Evolutionary conservation across 192 early-diverging fungal species (phyloP).

Genomic region (Coemansia sp.): DNA sequence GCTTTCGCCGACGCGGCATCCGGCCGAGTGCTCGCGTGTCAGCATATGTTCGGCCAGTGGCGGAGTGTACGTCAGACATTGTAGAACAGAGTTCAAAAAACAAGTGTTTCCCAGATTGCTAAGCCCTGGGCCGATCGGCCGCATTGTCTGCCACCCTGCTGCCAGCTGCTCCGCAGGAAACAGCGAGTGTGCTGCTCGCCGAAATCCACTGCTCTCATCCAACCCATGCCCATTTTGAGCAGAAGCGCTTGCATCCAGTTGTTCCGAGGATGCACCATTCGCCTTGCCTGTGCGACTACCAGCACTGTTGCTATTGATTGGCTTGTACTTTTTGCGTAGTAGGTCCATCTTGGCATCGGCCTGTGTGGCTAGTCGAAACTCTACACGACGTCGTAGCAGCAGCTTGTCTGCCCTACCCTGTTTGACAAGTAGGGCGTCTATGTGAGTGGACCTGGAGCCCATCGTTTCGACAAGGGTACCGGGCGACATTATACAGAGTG

Average conservation of each 20-base stretch:
- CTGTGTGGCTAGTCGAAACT: slow-evolving; percentile 61
- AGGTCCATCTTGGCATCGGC: slow-evolving; percentile 62
- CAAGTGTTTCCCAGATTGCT: slow-evolving; percentile 76
- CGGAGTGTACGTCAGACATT: slow-evolving; percentile 76
- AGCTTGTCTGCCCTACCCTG: slow-evolving; percentile 51
- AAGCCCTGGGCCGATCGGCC: slow-evolving; percentile 66
- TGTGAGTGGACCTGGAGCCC: slow-evolving; percentile 15
- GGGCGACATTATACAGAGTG: slow-evolving; percentile 25
- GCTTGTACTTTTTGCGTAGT: slow-evolving; percentile 63
- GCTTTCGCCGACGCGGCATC: slow-evolving; percentile 61
- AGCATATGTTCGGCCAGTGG: slow-evolving; percentile 69
- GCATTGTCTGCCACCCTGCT: slow-evolving; percentile 56
- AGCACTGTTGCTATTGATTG: slow-evolving; percentile 54
- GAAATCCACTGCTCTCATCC: slow-evolving; percentile 66
- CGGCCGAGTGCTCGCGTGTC: slow-evolving; percentile 57
- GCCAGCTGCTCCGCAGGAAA: slow-evolving; percentile 61
- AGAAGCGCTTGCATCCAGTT: slow-evolving; percentile 1
- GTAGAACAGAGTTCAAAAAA: slow-evolving; percentile 76
- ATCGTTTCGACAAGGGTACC: slow-evolving; percentile 4
- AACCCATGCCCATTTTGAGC: slow-evolving; percentile 10
- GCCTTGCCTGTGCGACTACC: slow-evolving; percentile 4
- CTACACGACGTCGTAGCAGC: slow-evolving; percentile 58
- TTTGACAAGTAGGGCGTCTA: slow-evolving; percentile 49
- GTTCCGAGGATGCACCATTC: not conserved
- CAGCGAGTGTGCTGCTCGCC: slow-evolving; percentile 56